These are phyloP conservation scores for Phoma sp. DNA, from an alignment of 2,329 filamentous ascomycete genomes.

Conservation along the genomic window DNA sequence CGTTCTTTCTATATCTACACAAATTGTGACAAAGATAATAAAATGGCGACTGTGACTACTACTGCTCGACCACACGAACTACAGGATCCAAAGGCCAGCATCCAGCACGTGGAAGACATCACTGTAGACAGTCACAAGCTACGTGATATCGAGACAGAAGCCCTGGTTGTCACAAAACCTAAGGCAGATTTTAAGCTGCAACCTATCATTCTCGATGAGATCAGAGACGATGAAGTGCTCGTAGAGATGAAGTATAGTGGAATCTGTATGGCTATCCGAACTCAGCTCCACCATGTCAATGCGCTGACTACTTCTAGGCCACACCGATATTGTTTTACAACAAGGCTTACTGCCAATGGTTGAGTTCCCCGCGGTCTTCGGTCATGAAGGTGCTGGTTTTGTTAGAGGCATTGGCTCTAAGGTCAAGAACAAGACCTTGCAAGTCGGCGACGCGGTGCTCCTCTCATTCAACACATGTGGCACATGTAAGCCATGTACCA, in stretches of 20 bases:
- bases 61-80: background rate
- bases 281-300: no score
- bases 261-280: slow-evolving; percentile 47
- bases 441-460: slow-evolving; percentile 52
- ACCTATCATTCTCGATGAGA: slow-evolving; percentile 10
- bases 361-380: slow-evolving; percentile 53
- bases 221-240: slow-evolving; percentile 54
- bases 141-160: slow-evolving; percentile 5
- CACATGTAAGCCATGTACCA: slow-evolving; percentile 54
- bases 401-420: slow-evolving; percentile 11
- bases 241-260: slow-evolving; percentile 60
- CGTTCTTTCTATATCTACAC: no score
- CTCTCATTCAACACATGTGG: slow-evolving; percentile 54
- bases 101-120: background rate
- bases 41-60: background rate
- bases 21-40: no score
- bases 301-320: slow-evolving; percentile 23
- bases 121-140: background rate
- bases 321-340: slow-evolving; percentile 59
- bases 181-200: slow-evolving; percentile 12
- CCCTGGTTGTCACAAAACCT: slow-evolving; percentile 8
- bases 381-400: slow-evolving; percentile 53
- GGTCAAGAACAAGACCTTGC: slow-evolving; percentile 9
- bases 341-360: slow-evolving; percentile 31
- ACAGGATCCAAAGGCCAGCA: background rate